Evolutionary conservation across 768 basidiomycete genomes (phyloP).

Genomic region (Hemileccinum rubropunctum): DNA sequence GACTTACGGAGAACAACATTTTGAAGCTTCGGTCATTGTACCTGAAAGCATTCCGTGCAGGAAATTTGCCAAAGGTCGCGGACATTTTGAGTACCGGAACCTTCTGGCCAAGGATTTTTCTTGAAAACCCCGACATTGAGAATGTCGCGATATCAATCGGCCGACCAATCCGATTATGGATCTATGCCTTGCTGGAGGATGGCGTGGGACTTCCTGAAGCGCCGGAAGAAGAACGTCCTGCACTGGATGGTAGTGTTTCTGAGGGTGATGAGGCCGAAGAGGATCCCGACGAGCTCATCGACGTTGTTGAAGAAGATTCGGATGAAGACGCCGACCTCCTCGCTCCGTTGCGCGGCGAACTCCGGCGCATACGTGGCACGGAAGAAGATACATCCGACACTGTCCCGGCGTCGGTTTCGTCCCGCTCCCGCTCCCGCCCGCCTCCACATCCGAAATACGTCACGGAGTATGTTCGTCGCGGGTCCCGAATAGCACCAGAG

Average conservation of each 20-base stretch:
- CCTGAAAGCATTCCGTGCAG: conserved; percentile 60
- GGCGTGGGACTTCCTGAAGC: conserved; percentile 56
- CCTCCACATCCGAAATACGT: conserved; percentile 27
- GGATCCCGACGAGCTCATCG: conserved; percentile 61
- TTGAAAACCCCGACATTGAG: conserved; percentile 76
- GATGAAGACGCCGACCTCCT: conserved; percentile 50
- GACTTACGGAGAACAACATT: conserved; percentile 14
- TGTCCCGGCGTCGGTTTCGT: conserved; percentile 33
- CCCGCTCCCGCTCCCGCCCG: conserved; percentile 26
- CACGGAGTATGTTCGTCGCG: conserved; percentile 66
- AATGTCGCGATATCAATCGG: conserved; percentile 62
- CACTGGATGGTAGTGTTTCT: conserved; percentile 20
- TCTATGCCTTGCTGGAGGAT: conserved; percentile 66
- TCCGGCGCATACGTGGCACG: conserved; percentile 53
- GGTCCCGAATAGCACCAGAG: conserved; percentile 61
- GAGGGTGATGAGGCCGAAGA: conserved; percentile 38
- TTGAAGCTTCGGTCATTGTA: conserved; percentile 47
- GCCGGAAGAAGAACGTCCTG: conserved; percentile 11
- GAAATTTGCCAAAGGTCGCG: conserved; percentile 54
- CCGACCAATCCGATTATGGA: conserved; percentile 60
- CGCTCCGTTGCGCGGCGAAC: conserved; percentile 66
- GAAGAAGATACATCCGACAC: conserved; percentile 30
- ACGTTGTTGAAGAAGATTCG: conserved; percentile 62
- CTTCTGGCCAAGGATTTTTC: conserved; percentile 69
- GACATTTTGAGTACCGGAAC: conserved; percentile 62